Evolutionary conservation across 208 protist genomes (phyloP).

Genomic region (Trypanosomatidae sp.): DNA sequence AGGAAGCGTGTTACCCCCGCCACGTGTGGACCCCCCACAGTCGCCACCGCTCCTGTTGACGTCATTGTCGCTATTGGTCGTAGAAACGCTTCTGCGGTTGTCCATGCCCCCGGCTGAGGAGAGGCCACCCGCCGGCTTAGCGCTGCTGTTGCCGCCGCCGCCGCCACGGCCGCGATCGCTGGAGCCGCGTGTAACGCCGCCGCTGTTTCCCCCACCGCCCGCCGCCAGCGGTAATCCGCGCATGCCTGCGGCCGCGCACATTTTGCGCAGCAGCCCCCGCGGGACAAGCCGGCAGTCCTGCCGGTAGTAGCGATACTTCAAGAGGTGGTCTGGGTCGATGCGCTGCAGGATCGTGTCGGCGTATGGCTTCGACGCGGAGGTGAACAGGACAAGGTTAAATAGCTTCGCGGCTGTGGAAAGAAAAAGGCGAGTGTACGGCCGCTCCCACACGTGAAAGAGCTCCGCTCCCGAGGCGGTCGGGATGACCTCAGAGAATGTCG

Average conservation of each 20-base stretch:
- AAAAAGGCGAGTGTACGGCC: conserved; percentile 73
- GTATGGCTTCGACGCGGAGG: conserved; percentile 85
- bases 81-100: background rate
- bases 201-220: background rate
- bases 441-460: conserved; percentile 87
- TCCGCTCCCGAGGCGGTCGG: conserved; percentile 78
- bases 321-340: conserved; percentile 71
- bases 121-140: background rate
- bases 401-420: conserved; percentile 69
- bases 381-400: conserved; percentile 89
- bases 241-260: conserved; percentile 26
- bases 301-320: conserved; percentile 75
- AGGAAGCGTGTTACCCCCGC: background rate
- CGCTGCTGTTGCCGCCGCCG: background rate
- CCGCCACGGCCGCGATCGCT: conserved; percentile 1
- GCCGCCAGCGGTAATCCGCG: background rate
- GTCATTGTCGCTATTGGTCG: conserved; percentile 11
- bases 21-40: background rate
- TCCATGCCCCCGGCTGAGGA: background rate
- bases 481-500: conserved; percentile 88
- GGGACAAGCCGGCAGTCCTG: conserved; percentile 73
- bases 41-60: background rate
- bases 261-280: conserved; percentile 42
- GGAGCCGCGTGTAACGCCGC: conserved; percentile 1
- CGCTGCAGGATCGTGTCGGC: conserved; percentile 86